Base-by-base conservation (phyloP, 2,329 filamentous ascomycete species). In the Tolypocladium ovalisporum region DNA sequence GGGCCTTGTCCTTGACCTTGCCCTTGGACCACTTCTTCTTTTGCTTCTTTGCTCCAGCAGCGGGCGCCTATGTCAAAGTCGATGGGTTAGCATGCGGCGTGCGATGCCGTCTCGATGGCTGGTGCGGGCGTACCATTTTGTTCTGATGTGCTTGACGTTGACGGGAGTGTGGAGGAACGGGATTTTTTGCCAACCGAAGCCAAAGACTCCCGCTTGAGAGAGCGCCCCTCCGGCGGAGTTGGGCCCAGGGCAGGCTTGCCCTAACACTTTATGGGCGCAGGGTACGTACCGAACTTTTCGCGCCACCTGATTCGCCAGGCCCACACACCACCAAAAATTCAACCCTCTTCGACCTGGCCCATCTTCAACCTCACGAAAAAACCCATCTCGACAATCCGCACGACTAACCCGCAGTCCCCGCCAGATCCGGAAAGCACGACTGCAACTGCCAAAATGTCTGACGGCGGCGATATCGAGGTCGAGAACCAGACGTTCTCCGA, bases 1-100 rank as follows among this genome's bases (percentile, higher is more conserved):
- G 89, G 80, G 94, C 93, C 92, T 99, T 99, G 87, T 99, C 94
- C 94, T 99, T 99, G 84, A 99, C 94, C 91, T 77, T 82, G 68
- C 73, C 71, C 71, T 76, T 76, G 61, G 74, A 76, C 75, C 75
- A 77, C 75, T 78, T 76, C 74, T 77, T 77, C 75, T 77, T 78
- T 71, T 77, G 74, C 72, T 77, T 77, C 73, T 76, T 76, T 69
- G 70, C 74, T 73, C 73, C 74, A 68, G 73, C 71, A 69, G 74
- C 73, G 66, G 74, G 72, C 69, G 73, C 73, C 75, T 75, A 62
- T 58, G 39, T 58, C 15, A 35, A 7, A n/a, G 12, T 24, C 57
- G 29, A n/a, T n/a, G n/a, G 27, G 34, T 57, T 51, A 59, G 57
- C 52, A 49, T 47, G 17, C 15, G n/a, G 44, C 2, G 52, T 15